Evolutionary conservation across 176 grass and related monocot genomes (phyloP).

Genomic region (Sorghum bicolor): DNA sequence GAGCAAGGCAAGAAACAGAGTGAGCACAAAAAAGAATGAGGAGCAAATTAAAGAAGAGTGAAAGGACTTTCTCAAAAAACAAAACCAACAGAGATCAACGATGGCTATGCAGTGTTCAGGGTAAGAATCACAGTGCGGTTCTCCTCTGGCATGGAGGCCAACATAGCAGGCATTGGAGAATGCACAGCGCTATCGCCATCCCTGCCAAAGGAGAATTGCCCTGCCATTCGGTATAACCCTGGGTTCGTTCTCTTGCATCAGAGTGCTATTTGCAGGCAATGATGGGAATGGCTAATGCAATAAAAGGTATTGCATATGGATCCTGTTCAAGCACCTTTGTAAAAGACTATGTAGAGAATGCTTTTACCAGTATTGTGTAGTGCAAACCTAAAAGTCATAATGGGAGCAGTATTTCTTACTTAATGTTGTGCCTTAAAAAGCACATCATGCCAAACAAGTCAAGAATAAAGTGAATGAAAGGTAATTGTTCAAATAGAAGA

Average conservation of each 20-base stretch:
- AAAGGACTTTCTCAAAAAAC: not conserved
- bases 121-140: constrained; percentile 59
- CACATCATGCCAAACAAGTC: not conserved
- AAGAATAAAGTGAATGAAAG: not conserved
- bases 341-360: not conserved
- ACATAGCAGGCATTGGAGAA: constrained; percentile 16
- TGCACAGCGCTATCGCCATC: not conserved
- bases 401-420: not conserved
- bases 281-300: not conserved
- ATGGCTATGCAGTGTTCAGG: constrained; percentile 8
- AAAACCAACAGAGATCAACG: not conserved
- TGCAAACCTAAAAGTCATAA: not conserved
- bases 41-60: not conserved
- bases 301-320: constrained; percentile 22
- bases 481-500: not conserved
- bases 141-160: constrained; percentile 52
- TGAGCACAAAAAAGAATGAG: not conserved
- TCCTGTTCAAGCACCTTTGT: not conserved
- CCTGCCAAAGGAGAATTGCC: constrained; percentile 94
- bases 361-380: not conserved
- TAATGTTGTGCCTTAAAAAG: not conserved
- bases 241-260: not conserved
- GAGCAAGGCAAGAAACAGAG: constrained; percentile 23
- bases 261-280: constrained; percentile 1
- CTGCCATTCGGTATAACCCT: constrained; percentile 62